These are phyloP conservation scores for Psilocybe azurescens DNA, from an alignment of 768 basidiomycete genomes.

Conservation along the genomic window DNA sequence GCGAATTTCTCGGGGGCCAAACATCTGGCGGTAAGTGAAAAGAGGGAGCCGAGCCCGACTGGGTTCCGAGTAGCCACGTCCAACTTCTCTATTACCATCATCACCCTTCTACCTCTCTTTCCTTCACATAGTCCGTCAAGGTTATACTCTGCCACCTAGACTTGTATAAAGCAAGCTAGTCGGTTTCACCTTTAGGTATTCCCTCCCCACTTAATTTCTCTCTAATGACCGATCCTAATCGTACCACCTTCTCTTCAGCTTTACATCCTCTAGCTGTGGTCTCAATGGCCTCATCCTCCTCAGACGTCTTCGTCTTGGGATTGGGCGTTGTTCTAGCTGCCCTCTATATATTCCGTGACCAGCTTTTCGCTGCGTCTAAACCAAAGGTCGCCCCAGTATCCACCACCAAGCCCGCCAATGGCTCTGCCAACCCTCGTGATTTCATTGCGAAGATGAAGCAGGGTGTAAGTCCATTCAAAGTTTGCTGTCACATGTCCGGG, in stretches of 20 bases:
- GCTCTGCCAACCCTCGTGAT: slow-evolving; percentile 88
- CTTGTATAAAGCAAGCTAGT: slow-evolving; percentile 28
- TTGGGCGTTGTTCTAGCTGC: slow-evolving; percentile 79
- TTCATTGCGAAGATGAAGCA: slow-evolving; percentile 95
- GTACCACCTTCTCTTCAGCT: slow-evolving; percentile 45
- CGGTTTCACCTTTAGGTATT: slow-evolving; percentile 31
- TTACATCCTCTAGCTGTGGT: slow-evolving; percentile 36
- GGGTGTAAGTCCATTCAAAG: slow-evolving; percentile 60
- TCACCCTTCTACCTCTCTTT: slow-evolving; percentile 26
- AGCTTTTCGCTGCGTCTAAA: slow-evolving; percentile 72
- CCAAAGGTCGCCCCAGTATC: slow-evolving; percentile 56
- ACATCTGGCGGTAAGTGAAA: slow-evolving; percentile 21
- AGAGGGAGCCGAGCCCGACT: slow-evolving; percentile 1
- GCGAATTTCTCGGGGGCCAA: slow-evolving; percentile 20
- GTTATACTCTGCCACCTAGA: slow-evolving; percentile 18
- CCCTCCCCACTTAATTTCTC: slow-evolving; percentile 24
- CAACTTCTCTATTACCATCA: slow-evolving; percentile 27
- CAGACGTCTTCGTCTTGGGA: slow-evolving; percentile 75
- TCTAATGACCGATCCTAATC: slow-evolving; percentile 39
- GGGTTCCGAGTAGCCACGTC: slow-evolving; percentile 31
- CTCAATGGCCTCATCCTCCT: slow-evolving; percentile 68
- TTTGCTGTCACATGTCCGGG: slow-evolving; percentile 8
- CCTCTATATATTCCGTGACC: slow-evolving; percentile 84
- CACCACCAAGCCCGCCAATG: slow-evolving; percentile 58
- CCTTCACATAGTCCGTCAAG: slow-evolving; percentile 18